A percentile compares a stretch with the other conserved stretches of the same genome.
These are phyloP conservation scores for Malassezia brasiliensis DNA, from an alignment of 1,284 basidiomycete genomes.

Conservation along the genomic window DNA sequence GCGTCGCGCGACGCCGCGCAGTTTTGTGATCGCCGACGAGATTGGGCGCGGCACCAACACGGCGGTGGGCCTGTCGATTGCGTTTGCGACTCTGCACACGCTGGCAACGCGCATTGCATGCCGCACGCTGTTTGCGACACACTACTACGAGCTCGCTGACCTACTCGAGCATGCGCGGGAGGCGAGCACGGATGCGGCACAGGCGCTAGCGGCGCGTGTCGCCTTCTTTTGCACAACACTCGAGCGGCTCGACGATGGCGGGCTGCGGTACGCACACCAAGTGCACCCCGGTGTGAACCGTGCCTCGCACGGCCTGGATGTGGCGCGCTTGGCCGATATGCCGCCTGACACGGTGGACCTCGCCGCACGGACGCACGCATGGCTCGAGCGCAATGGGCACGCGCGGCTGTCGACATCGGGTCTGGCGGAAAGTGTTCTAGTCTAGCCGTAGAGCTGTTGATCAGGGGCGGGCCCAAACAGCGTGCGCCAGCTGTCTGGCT, in stretches of 20 bases:
- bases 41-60: slow-evolving; percentile 90
- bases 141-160: slow-evolving; percentile 85
- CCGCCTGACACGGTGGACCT: slow-evolving; percentile 59
- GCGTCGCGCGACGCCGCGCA: slow-evolving; percentile 55
- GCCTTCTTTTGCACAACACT: slow-evolving; percentile 69
- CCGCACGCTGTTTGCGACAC: slow-evolving; percentile 84
- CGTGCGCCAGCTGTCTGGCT: slow-evolving; percentile 11
- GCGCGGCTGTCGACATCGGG: slow-evolving; percentile 1
- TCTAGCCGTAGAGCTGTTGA: slow-evolving; percentile 3
- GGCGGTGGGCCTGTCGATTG: slow-evolving; percentile 80
- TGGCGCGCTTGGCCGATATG: slow-evolving; percentile 77
- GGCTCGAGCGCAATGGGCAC: slow-evolving; percentile 13
- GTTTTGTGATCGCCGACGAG: slow-evolving; percentile 53
- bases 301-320: slow-evolving; percentile 83
- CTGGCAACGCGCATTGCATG: slow-evolving; percentile 65
- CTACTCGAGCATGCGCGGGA: slow-evolving; percentile 51
- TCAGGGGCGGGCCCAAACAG: slow-evolving; percentile 7
- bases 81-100: slow-evolving; percentile 78
- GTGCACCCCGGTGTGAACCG: slow-evolving; percentile 74
- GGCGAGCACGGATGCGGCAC: slow-evolving; percentile 6
- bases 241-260: neutral
- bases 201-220: slow-evolving; percentile 48
- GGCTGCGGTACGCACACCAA: slow-evolving; percentile 71
- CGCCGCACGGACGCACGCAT: slow-evolving; percentile 51
- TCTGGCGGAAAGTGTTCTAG: slow-evolving; percentile 4